Evolutionary conservation across 306 rosid species (phyloP).

Genomic region (Vigna radiata): DNA sequence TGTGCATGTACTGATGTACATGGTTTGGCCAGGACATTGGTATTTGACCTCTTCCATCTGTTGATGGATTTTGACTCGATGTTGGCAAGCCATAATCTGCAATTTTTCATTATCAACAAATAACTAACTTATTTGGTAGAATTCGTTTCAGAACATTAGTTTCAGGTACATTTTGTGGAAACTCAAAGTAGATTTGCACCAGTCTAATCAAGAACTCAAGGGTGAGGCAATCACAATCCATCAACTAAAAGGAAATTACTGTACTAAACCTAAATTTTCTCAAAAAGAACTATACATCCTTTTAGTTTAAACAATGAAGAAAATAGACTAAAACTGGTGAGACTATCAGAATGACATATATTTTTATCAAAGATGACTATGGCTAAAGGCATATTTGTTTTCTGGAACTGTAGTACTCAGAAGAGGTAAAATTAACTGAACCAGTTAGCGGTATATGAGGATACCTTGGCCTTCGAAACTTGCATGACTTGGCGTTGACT

Average conservation of each 20-base stretch:
- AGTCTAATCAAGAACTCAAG: not conserved
- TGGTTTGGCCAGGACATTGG: constrained; percentile 80
- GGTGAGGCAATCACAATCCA: constrained; percentile 7
- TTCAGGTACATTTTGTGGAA: constrained; percentile 9
- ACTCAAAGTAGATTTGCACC: not conserved
- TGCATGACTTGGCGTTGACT: constrained; percentile 83
- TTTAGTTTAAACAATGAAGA: constrained; percentile 20
- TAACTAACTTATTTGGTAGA: constrained; percentile 6
- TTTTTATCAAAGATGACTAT: constrained; percentile 18
- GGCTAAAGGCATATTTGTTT: not conserved
- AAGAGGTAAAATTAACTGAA: not conserved
- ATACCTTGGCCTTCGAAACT: constrained; percentile 91
- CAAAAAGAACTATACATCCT: constrained; percentile 6
- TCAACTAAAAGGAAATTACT: not conserved
- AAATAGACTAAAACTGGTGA: not conserved
- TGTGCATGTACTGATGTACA: constrained; percentile 77
- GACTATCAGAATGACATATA: not conserved
- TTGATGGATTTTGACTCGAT: constrained; percentile 54
- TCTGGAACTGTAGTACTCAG: not conserved
- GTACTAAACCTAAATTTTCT: constrained; percentile 29
- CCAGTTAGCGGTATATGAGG: constrained; percentile 28
- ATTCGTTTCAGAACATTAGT: constrained; percentile 24
- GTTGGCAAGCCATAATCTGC: constrained; percentile 67
- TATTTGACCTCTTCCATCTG: constrained; percentile 73
- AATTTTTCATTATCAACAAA: constrained; percentile 36